Percentiles rank a stretch among this genome's conserved stretches.
phyloP scores from a whole-genome alignment of 179 eudicot species.

The Beta macrorhiza region DNA sequence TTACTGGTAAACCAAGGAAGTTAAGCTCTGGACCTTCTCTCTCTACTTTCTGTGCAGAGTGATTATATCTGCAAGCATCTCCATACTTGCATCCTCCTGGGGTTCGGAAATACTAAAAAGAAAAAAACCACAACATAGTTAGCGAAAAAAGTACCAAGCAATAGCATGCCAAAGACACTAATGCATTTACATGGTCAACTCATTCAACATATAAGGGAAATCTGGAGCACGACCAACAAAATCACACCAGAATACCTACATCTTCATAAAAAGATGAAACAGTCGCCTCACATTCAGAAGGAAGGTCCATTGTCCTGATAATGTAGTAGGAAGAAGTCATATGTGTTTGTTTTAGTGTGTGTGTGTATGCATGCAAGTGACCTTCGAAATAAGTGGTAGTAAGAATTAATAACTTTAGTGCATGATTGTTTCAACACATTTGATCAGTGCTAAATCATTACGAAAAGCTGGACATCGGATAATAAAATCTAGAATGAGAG shows the following conservation, averaged over 20 bases:
- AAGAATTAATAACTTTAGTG: background rate
- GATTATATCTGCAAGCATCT: conserved; percentile 39
- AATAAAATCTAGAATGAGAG: background rate
- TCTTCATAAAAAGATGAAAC: background rate
- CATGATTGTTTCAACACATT: background rate
- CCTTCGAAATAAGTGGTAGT: background rate
- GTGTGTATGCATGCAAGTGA: background rate
- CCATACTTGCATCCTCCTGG: conserved; percentile 39
- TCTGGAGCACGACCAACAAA: background rate
- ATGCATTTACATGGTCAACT: background rate
- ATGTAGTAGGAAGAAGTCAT: background rate
- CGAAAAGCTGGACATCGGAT: background rate
- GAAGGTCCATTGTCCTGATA: background rate
- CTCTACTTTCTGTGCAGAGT: conserved; percentile 18
- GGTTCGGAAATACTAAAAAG: conserved; percentile 33
- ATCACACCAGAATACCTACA: too few species aligned
- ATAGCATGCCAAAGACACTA: background rate
- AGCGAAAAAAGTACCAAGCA: background rate
- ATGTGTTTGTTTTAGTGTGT: too few species aligned
- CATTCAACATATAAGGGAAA: background rate
- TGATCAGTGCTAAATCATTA: background rate
- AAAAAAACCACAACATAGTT: conserved; percentile 12
- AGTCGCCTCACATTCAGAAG: background rate
- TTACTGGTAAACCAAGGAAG: conserved; percentile 39
- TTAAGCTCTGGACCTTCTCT: conserved; percentile 28